These are phyloP conservation scores for Ogataea saltuana DNA, from an alignment of 805 yeast genomes.

Conservation along the genomic window DNA sequence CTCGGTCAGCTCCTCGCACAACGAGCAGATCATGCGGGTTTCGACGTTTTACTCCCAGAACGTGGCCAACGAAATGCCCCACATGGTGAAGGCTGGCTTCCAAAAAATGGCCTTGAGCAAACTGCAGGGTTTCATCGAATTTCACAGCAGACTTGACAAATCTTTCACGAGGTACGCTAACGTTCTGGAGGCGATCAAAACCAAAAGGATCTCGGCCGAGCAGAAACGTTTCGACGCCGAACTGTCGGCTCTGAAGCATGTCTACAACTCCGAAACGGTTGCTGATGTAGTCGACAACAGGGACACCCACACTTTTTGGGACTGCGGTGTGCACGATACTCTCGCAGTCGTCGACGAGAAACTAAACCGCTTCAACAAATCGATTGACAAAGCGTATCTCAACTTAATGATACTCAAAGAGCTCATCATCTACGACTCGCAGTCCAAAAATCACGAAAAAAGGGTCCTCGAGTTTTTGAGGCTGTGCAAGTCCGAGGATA, in stretches of 20 bases:
- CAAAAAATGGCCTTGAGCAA: constrained; percentile 64
- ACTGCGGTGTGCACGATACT: constrained; percentile 43
- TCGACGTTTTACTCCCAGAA: constrained; percentile 52
- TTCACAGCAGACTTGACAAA: constrained; percentile 50
- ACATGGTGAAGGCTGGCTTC: constrained; percentile 53
- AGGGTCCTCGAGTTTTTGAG: constrained; percentile 19
- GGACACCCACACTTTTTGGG: constrained; percentile 57
- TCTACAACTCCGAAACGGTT: too few species aligned
- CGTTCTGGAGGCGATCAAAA: constrained; percentile 37
- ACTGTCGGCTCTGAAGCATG: not conserved
- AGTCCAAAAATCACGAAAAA: constrained; percentile 30
- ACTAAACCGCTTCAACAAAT: constrained; percentile 28
- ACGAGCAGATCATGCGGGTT: constrained; percentile 38
- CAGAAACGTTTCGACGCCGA: constrained; percentile 14
- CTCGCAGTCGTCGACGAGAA: constrained; percentile 20
- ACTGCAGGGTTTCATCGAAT: constrained; percentile 62
- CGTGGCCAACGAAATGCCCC: constrained; percentile 50
- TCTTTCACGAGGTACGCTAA: constrained; percentile 50
- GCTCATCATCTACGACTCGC: constrained; percentile 38
- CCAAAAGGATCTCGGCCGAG: constrained; percentile 35
- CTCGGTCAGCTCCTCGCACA: constrained; percentile 41
- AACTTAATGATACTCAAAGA: constrained; percentile 41
- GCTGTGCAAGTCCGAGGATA: constrained; percentile 4
- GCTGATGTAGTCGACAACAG: constrained; percentile 50
- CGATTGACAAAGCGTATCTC: constrained; percentile 33